Evolutionary conservation across 768 basidiomycete species (phyloP).

Genomic region (Coprinopsis marcescibilis): DNA sequence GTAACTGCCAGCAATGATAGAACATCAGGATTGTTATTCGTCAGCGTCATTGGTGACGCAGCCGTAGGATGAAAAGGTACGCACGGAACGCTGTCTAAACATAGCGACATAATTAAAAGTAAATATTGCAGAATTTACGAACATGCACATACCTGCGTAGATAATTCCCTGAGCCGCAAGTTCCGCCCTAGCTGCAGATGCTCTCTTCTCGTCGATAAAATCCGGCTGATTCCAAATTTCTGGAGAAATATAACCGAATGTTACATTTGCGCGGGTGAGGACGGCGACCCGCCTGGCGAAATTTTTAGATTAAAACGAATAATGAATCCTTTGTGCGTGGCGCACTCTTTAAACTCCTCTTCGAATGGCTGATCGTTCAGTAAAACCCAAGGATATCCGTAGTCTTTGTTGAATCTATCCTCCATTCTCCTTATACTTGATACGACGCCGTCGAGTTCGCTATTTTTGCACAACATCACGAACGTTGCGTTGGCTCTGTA

Average conservation of each 20-base stretch:
- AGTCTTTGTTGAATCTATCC: slow-evolving; percentile 76
- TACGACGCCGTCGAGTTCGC: slow-evolving; percentile 45
- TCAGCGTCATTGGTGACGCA: not conserved
- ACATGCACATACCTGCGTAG: slow-evolving; percentile 43
- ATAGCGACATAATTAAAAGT: slow-evolving; percentile 7
- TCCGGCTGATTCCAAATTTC: slow-evolving; percentile 80
- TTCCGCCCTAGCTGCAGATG: slow-evolving; percentile 49
- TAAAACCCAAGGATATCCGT: slow-evolving; percentile 77
- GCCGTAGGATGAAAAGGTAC: slow-evolving; percentile 27
- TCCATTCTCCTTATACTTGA: slow-evolving; percentile 66
- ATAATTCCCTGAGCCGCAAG: slow-evolving; percentile 62
- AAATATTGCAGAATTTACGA: slow-evolving; percentile 4
- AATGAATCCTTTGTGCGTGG: not conserved
- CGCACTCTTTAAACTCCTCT: slow-evolving; percentile 63
- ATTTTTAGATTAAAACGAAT: not conserved
- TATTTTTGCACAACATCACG: slow-evolving; percentile 64
- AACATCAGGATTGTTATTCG: not conserved
- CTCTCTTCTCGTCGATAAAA: slow-evolving; percentile 72
- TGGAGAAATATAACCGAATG: slow-evolving; percentile 66
- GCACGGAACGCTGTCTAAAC: slow-evolving; percentile 66
- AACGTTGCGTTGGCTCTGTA: slow-evolving; percentile 65
- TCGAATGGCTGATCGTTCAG: slow-evolving; percentile 78
- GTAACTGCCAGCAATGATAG: slow-evolving; percentile 40
- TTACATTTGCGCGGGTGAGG: slow-evolving; percentile 52
- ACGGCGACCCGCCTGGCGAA: slow-evolving; percentile 47